These are phyloP conservation scores for Leccinum fallax DNA, from an alignment of 1,284 basidiomycete genomes.

Conservation along the genomic window DNA sequence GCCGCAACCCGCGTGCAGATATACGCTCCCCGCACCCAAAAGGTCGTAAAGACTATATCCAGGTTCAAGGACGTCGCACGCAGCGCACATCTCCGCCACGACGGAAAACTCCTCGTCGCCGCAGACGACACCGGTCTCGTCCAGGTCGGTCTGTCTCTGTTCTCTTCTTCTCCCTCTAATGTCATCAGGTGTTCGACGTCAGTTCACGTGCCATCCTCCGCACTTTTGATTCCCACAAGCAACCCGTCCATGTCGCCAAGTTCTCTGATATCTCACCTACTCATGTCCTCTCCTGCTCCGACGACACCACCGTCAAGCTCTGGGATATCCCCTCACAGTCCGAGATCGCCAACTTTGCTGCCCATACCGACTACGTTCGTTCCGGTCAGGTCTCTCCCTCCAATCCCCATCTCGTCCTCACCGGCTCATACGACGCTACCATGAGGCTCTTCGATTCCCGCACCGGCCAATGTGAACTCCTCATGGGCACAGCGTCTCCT, in stretches of 20 bases:
- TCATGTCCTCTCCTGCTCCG: constrained; percentile 92
- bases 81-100: constrained; percentile 83
- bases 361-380: constrained; percentile 95
- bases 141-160: constrained; percentile 55
- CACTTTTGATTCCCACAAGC: constrained; percentile 90
- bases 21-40: constrained; percentile 94
- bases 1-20: constrained; percentile 94
- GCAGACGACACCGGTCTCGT: constrained; percentile 94
- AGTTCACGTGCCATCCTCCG: constrained; percentile 93
- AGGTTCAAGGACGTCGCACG: constrained; percentile 96
- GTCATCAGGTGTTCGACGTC: constrained; percentile 85
- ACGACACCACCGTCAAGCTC: constrained; percentile 91
- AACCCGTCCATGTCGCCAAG: constrained; percentile 92
- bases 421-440: constrained; percentile 95
- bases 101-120: constrained; percentile 94
- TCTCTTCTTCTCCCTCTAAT: constrained; percentile 7
- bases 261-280: constrained; percentile 86
- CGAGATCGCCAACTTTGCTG: constrained; percentile 75
- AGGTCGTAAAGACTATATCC: constrained; percentile 94
- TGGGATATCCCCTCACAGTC: constrained; percentile 96
- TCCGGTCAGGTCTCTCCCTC: constrained; percentile 85
- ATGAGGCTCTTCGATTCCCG: constrained; percentile 89
- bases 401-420: constrained; percentile 85
- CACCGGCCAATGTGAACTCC: constrained; percentile 78
- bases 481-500: constrained; percentile 65